Percentiles rank a stretch among this genome's conserved stretches.
Conservation (phyloP, 768 basidiomycete species). For the Lactarius deliciosus region DNA sequence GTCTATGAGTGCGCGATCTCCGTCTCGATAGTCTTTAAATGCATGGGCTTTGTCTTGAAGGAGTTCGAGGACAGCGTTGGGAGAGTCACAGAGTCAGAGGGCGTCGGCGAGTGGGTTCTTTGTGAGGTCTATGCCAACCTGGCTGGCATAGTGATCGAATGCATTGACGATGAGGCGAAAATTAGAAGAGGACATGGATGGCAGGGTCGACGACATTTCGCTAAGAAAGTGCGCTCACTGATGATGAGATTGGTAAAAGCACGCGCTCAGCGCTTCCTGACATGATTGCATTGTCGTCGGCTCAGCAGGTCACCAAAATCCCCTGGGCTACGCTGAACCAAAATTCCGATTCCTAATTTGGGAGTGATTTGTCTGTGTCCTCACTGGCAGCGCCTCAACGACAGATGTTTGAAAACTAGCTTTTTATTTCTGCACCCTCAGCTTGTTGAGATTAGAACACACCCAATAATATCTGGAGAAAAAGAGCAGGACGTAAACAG, state of each 20-base stretch:
- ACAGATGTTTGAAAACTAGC: too few relatives aligned
- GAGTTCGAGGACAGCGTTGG: background rate
- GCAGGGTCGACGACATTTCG: background rate
- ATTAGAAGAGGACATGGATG: background rate
- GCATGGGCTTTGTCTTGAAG: background rate
- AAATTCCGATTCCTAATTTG: too few relatives aligned
- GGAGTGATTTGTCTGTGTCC: too few relatives aligned
- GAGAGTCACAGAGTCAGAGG: background rate
- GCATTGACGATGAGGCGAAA: background rate
- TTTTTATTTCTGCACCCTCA: too few relatives aligned
- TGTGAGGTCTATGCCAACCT: background rate
- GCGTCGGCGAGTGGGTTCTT: background rate
- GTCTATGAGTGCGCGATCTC: background rate
- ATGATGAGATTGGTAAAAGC: background rate
- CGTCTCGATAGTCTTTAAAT: background rate
- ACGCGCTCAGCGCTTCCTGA: background rate
- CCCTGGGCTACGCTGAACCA: too few relatives aligned
- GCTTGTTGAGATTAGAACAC: too few relatives aligned
- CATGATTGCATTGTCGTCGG: too few relatives aligned
- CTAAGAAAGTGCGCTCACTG: background rate
- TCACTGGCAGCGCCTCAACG: too few relatives aligned
- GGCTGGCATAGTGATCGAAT: background rate
- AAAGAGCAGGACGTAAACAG: background rate
- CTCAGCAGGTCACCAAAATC: too few relatives aligned
- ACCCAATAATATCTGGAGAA: background rate